Evolutionary conservation across 2,329 filamentous ascomycete species (phyloP), one percentile per base, ranked within the genome.

Genomic region (Podosphaera xanthii): DNA sequence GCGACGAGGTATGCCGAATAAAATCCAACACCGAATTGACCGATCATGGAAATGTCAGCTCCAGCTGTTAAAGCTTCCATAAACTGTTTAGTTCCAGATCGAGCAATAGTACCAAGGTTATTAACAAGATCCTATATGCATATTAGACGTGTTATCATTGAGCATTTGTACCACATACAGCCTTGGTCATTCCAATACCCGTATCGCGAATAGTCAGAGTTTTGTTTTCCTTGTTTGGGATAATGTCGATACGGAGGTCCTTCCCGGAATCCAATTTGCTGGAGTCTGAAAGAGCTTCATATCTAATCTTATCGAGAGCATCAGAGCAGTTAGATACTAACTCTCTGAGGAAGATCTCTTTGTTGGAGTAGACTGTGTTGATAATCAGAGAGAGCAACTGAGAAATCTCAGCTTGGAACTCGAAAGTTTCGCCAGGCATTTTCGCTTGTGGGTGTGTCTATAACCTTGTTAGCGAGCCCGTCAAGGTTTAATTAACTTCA

Each of bases 351-450:
- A 98, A 98, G 73, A 98, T 97, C 78, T 97, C 92, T 82, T 98
- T 98, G 86, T 98, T 98, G 69, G 90, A 96, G 82, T 97, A 98
- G 79, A 98, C 92, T 67, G 92, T 97, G 87, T 98, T 98, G 83
- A 98, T 98, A 77, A 98, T 98, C 74, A 98, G 87, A 68, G 85
- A 89, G 73, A 98, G 86, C 67, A 98, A 87, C 87, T 98, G 92
- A 86, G 91, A 97, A 74, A 98, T 98, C 87, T 98, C 92, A 86
- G 92, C 92, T 86, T 98, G 92, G 81, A 97, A 98, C 86, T 97
- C 91, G 79, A 98, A 98, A 68, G 90, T 96, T 80, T 97, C 90
- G 67, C 67, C 69, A 75, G 88, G 76, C 87, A 94, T 95, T 73
- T 73, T 86, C 75, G 71, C 71, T 74, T 72, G 63, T 62, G 44